These are phyloP conservation scores for Quillaja saponaria DNA, from an alignment of 306 rosid species.

Conservation along the genomic window DNA sequence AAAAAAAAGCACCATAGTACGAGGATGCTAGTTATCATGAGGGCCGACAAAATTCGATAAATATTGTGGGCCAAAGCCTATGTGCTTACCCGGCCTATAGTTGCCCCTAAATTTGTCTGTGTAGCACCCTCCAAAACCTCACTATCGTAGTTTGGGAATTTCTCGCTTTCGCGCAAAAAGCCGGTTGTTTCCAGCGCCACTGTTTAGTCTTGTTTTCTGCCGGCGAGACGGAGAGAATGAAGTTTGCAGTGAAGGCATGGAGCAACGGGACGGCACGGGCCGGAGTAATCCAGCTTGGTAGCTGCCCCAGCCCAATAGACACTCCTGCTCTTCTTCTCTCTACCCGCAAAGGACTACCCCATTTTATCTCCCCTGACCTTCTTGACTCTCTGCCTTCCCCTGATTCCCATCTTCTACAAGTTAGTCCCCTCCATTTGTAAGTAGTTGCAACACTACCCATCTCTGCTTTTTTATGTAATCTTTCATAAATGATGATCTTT, in stretches of 20 bases:
- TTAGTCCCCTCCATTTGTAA: conserved; percentile 86
- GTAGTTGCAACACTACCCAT: conserved; percentile 2
- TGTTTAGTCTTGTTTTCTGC: too few relatives aligned
- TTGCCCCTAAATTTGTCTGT: too few relatives aligned
- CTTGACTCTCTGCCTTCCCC: conserved; percentile 92
- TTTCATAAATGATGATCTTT: background rate
- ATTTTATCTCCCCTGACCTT: conserved; percentile 75
- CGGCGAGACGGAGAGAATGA: conserved; percentile 42
- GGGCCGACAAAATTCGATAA: too few relatives aligned
- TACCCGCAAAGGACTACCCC: conserved; percentile 85
- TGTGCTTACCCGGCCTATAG: too few relatives aligned
- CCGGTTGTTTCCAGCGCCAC: too few relatives aligned
- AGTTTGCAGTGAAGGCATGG: conserved; percentile 66
- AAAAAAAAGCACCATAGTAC: too few relatives aligned
- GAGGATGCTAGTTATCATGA: too few relatives aligned
- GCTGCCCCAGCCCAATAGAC: conserved; percentile 50
- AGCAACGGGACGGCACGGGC: conserved; percentile 64
- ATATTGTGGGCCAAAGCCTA: too few relatives aligned
- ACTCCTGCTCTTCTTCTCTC: conserved; percentile 83
- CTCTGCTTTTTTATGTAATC: background rate
- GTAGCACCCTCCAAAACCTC: too few relatives aligned
- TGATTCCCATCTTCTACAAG: conserved; percentile 76
- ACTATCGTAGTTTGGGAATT: too few relatives aligned
- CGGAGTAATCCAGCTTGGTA: conserved; percentile 60
- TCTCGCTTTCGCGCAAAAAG: too few relatives aligned